Evolutionary conservation across 805 yeast genomes (phyloP).

Genomic region (Metschnikowia corniflorae): DNA sequence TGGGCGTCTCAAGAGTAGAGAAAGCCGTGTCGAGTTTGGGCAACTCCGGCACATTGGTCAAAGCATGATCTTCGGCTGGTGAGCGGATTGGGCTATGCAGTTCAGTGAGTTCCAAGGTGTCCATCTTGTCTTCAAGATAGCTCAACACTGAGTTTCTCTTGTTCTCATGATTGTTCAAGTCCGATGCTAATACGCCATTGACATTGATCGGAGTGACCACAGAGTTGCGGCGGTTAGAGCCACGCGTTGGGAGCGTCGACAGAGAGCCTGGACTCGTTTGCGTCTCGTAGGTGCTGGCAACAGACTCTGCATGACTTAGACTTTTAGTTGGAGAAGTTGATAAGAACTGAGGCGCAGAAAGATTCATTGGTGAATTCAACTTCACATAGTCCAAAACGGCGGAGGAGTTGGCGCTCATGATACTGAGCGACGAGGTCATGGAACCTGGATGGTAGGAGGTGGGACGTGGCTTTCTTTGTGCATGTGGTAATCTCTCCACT

Average conservation of each 20-base stretch:
- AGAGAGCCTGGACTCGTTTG: constrained; percentile 15
- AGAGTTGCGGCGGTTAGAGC: constrained; percentile 23
- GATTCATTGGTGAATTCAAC: constrained; percentile 30
- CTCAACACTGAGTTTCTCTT: constrained; percentile 39
- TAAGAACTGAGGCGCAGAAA: constrained; percentile 33
- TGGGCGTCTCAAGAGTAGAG: constrained; percentile 23
- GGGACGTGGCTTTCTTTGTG: constrained; percentile 67
- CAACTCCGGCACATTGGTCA: constrained; percentile 8
- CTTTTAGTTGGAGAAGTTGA: constrained; percentile 40
- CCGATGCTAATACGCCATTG: constrained; percentile 38
- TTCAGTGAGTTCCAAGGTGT: constrained; percentile 35
- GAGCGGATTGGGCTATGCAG: constrained; percentile 24
- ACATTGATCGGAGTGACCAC: constrained; percentile 43
- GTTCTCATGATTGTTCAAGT: constrained; percentile 24
- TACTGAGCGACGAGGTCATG: constrained; percentile 28
- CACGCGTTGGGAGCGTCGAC: constrained; percentile 12
- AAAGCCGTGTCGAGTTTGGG: constrained; percentile 17
- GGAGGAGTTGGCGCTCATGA: constrained; percentile 13
- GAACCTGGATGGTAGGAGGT: constrained; percentile 78
- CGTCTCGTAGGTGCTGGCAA: constrained; percentile 8
- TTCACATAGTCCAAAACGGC: constrained; percentile 33
- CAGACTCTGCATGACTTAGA: constrained; percentile 25
- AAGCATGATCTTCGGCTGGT: constrained; percentile 4
- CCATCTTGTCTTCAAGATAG: constrained; percentile 44
- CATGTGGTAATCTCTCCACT: constrained; percentile 39